phyloP scores from a whole-genome alignment of 176 grass and related monocot genomes.

The Rhynchospora tenuis region DNA sequence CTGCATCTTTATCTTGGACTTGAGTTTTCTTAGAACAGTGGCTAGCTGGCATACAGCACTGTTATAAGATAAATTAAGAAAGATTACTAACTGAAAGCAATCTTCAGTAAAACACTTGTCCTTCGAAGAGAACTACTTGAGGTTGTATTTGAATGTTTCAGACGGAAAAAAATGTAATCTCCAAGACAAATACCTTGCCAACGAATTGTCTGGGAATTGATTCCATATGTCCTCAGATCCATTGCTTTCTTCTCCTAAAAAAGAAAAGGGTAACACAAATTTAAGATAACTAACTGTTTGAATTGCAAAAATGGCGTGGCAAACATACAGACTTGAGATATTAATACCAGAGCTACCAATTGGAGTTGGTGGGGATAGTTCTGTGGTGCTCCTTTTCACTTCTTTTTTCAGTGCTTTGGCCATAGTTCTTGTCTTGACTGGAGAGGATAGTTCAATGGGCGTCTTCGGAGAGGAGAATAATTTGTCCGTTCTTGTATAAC shows the following conservation, averaged over 20 bases:
- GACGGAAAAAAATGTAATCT: slow-evolving; percentile 4
- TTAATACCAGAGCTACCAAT: slow-evolving; percentile 40
- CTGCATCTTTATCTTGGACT: slow-evolving; percentile 67
- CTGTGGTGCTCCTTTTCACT: slow-evolving; percentile 35
- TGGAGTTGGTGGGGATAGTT: slow-evolving; percentile 39
- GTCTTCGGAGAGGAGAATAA: slow-evolving; percentile 44
- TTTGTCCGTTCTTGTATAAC: slow-evolving; percentile 42
- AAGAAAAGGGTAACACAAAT: slow-evolving; percentile 11
- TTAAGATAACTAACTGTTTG: background rate
- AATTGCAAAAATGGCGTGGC: slow-evolving; percentile 14
- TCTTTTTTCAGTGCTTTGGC: slow-evolving; percentile 41
- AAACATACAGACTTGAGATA: slow-evolving; percentile 4
- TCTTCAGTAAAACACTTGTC: background rate
- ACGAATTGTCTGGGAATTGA: slow-evolving; percentile 52
- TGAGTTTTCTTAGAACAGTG: slow-evolving; percentile 62
- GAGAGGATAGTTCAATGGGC: slow-evolving; percentile 34
- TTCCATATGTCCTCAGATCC: slow-evolving; percentile 41
- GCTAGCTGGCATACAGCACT: slow-evolving; percentile 72
- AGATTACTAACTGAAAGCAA: slow-evolving; percentile 14
- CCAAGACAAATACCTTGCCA: slow-evolving; percentile 40
- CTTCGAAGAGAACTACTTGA: background rate
- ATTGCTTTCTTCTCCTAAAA: slow-evolving; percentile 56
- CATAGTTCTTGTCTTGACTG: slow-evolving; percentile 23
- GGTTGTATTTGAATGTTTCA: background rate
- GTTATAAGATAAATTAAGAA: slow-evolving; percentile 1